Evolutionary conservation across 176 grass and related monocot genomes (phyloP).

Genomic region (Lolium perenne): DNA sequence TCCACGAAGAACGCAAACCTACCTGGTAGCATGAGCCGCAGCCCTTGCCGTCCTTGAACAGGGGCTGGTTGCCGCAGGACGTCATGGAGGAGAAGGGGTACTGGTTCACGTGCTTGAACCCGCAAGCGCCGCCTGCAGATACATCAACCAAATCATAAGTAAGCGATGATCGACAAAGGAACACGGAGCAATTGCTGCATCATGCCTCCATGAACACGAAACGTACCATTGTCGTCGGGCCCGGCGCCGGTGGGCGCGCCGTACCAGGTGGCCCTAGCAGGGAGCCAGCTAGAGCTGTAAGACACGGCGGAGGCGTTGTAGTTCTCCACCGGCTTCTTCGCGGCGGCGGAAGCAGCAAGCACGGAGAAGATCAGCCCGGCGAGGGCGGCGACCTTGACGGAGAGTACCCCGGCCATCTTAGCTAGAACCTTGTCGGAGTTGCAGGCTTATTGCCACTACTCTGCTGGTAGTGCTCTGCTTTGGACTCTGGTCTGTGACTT

Average conservation of each 20-base stretch:
- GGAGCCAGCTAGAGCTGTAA: constrained; percentile 33
- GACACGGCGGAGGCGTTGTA: neutral
- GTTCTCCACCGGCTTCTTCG: neutral
- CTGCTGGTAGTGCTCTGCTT: neutral
- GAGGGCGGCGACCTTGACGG: neutral
- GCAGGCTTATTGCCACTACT: neutral
- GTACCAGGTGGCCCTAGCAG: constrained; percentile 68
- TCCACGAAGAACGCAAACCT: neutral
- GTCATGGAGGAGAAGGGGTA: constrained; percentile 64
- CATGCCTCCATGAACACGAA: too few relatives aligned
- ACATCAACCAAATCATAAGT: neutral
- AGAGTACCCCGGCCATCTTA: constrained; percentile 7
- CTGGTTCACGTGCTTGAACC: constrained; percentile 55
- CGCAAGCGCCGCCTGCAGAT: constrained; percentile 59
- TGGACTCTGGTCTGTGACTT: constrained; percentile 23
- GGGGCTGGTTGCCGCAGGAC: constrained; percentile 51
- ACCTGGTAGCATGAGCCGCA: constrained; percentile 70
- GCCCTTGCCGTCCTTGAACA: constrained; percentile 58
- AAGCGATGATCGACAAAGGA: neutral
- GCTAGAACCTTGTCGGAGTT: neutral
- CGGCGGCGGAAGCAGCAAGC: neutral
- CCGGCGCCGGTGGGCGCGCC: constrained; percentile 61
- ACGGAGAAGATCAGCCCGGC: neutral
- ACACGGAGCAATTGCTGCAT: neutral
- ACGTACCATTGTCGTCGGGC: constrained; percentile 52